Base-by-base conservation (phyloP, 176 grass and related monocot genomes). In the Puccinellia tenuiflora region DNA sequence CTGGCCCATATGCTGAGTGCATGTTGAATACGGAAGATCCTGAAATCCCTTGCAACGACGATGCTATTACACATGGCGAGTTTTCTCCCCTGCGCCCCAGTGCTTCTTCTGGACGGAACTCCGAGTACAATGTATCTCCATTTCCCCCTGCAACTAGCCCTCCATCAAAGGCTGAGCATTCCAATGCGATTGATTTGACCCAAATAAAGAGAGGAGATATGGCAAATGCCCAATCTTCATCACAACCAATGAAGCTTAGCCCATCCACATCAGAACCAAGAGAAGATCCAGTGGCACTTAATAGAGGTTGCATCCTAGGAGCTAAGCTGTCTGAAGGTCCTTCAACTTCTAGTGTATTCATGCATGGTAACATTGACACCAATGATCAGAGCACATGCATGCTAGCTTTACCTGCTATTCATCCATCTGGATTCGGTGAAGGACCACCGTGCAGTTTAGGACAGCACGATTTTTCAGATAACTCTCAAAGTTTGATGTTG, bases 1-100 rank as follows among this genome's bases (percentile, higher is more conserved):
- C 77, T 77, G 78, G 60, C 46, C 75, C 25, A 13, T 29, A 34
- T 74, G 61, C 52, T 24, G 80, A 86, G 65, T 94, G 92, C 40
- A 25, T 18, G 22, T 51, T 94, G 80, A 94, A 88, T 25, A 88
- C 80, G 59, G 92, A 94, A 80, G 86, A 94, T 81, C 68, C 83
- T 81, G 92, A 94, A 60, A 91, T 94, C 63, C 92, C 92, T 68
- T 90, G 80, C 76, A 94, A 94, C 73, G 88, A 84, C 21, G 88
- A 94, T 78, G 11, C 83, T 77, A 24, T 60, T 86, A 43, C 83
- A 61, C 63, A 80, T 80, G 29, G 5, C 21, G 88, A 83, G 68
- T 61, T 37, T 37, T 78, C 82, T 69, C 40, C 69, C 20, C 67
- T 79, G 46, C 86, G 39, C 71, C 31, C 51, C 64, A 35, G 67